Conservation (phyloP, 805 yeast genomes). For the Candida argentea region DNA sequence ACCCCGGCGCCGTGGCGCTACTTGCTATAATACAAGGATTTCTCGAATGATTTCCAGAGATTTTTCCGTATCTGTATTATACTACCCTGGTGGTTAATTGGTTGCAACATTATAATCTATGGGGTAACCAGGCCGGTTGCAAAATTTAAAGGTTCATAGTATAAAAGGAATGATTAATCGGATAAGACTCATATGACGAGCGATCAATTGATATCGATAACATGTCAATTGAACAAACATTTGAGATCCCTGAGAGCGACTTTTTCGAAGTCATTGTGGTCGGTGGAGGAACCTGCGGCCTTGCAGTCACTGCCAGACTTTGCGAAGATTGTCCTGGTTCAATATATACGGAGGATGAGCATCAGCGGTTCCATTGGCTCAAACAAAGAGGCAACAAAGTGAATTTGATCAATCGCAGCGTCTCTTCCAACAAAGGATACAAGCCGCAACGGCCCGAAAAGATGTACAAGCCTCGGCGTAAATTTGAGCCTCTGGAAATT, state of each 20-base stretch:
- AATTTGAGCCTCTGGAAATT: conserved; percentile 17
- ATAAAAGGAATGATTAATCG: background rate
- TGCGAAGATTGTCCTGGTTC: conserved; percentile 35
- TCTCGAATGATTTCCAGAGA: conserved; percentile 1
- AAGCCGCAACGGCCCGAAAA: conserved; percentile 5
- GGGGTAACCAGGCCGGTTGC: background rate
- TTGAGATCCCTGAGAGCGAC: conserved; percentile 8
- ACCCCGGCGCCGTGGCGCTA: conserved; percentile 91
- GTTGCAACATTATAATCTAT: background rate
- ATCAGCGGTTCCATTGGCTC: conserved; percentile 37
- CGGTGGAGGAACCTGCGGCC: conserved; percentile 39
- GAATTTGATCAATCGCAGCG: conserved; percentile 12
- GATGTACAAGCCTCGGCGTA: conserved; percentile 7
- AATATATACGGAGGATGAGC: conserved; percentile 36
- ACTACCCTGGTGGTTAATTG: conserved; percentile 3
- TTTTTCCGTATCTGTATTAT: background rate
- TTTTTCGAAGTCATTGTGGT: conserved; percentile 29
- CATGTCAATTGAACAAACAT: background rate
- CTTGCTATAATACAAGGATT: conserved; percentile 48
- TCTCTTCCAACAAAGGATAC: conserved; percentile 7
- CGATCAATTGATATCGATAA: background rate
- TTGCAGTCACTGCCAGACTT: conserved; percentile 31
- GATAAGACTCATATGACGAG: background rate
- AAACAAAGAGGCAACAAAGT: conserved; percentile 20
- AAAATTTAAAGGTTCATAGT: background rate